Conservation (phyloP, 345 rosid species). For the Populus pruinosa region DNA sequence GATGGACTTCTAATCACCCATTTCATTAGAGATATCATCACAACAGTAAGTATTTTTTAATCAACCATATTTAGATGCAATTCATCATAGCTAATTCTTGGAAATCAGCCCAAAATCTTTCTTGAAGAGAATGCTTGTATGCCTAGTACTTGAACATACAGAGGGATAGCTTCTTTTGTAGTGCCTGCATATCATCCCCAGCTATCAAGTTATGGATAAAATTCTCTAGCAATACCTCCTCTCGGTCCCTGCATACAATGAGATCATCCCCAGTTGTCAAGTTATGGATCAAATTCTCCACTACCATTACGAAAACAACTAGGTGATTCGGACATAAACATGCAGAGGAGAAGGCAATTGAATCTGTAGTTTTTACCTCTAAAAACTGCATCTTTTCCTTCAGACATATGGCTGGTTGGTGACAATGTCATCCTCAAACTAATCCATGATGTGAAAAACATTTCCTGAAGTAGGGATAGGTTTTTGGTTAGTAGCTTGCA, state of each 20-base stretch:
- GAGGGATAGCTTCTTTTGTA: neutral
- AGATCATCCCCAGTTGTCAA: neutral
- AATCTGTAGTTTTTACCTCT: neutral
- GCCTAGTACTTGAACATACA: neutral
- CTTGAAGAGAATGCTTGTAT: no score
- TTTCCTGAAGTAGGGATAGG: no score
- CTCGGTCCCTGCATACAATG: neutral
- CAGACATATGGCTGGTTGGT: neutral
- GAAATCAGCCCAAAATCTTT: neutral
- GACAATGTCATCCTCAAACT: neutral
- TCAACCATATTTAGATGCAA: neutral
- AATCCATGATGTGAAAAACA: neutral
- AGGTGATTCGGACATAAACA: neutral
- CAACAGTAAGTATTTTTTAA: slow-evolving; percentile 25
- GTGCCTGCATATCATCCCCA: neutral
- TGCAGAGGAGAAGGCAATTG: neutral
- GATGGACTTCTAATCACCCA: slow-evolving; percentile 22
- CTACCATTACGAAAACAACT: neutral
- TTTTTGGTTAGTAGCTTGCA: neutral
- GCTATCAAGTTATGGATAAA: neutral
- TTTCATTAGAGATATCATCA: slow-evolving; percentile 27
- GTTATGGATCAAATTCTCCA: neutral
- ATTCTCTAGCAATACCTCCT: neutral
- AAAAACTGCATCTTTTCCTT: neutral
- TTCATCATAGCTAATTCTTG: neutral